Evolutionary conservation across 2,329 filamentous ascomycete species (phyloP).

Genomic region (Cercospora sesami): DNA sequence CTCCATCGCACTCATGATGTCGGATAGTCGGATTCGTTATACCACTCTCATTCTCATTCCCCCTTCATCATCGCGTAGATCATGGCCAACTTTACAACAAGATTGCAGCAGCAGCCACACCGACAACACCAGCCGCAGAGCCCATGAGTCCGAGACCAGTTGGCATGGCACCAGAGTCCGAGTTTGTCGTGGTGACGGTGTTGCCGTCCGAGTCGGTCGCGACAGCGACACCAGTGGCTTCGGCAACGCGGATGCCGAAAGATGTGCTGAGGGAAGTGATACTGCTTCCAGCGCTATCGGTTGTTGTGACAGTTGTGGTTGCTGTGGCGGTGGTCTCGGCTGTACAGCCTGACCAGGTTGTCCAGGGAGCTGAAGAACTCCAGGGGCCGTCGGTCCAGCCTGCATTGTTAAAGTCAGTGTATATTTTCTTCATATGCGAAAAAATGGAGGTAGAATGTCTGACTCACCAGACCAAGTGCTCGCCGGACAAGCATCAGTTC

Average conservation of each 20-base stretch:
- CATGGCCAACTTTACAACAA: constrained; percentile 32
- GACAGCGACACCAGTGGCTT: constrained; percentile 24
- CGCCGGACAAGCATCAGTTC: constrained; percentile 36
- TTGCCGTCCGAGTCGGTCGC: constrained; percentile 14
- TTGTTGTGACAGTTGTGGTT: constrained; percentile 36
- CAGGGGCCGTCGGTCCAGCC: constrained; percentile 40
- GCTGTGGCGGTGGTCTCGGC: constrained; percentile 38
- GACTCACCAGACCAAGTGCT: constrained; percentile 38
- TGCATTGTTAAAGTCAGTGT: constrained; percentile 4
- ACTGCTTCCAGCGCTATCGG: constrained; percentile 25
- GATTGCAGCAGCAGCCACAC: constrained; percentile 36
- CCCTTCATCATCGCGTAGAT: background rate
- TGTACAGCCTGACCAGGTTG: constrained; percentile 39
- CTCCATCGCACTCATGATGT: background rate
- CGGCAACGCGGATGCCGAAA: constrained; percentile 36
- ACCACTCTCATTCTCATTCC: background rate
- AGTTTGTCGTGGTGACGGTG: constrained; percentile 16
- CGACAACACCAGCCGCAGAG: constrained; percentile 33
- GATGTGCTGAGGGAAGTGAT: constrained; percentile 31
- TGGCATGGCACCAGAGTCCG: constrained; percentile 29
- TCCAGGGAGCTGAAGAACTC: constrained; percentile 39
- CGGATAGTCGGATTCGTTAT: background rate
- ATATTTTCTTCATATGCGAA: background rate
- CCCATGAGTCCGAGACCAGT: constrained; percentile 30
- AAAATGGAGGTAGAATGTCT: background rate